Base-by-base conservation (phyloP, 2,329 filamentous ascomycete genomes). In the Chaetoscypha palmicola region DNA sequence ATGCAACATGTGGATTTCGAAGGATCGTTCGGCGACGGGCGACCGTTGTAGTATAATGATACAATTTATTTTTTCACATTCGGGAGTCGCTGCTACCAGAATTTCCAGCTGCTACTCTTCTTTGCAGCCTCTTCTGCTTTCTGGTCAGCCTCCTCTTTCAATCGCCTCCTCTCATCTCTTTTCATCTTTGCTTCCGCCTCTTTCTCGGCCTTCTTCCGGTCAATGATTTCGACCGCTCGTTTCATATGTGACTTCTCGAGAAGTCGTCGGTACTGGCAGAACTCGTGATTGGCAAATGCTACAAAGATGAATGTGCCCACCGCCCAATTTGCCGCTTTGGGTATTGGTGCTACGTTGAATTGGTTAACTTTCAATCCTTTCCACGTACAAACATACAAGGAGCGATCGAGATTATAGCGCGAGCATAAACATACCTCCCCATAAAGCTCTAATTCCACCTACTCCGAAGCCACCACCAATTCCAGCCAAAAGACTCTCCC, bases 201-300 rank as follows among this genome's bases (percentile, higher is more conserved):
- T 60, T 81, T 76, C 63, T 85, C 79, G 3, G 73, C 70, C 58
- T 86, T 81, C 64, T 89, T 81, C 56, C 77, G 72, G 59, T 84
- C 80, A 64, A 91, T 83, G 46, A 92, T 77, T 61, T 94, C 87
- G 43, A 94, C 83, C 3, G 86, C 86, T 52, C 88, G 73, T 63
- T 85, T 84, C 81, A 98, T 91, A 50, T 87, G 84, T 49, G 81
- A 78, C 56, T 82, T 77, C 66, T 97, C 91, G 48, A 83, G 73
- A 37, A 77, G 72, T 47, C 89, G 74, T 49, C 77, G 75, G 54
- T 81, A 81, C 59, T 89, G 81, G 67, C 91, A 97, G 59, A 84
- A 88, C 66, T 96, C 87, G 66, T 89, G 92, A 39, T 83, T 82
- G 22, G 74, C 73, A 36, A 84, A 70, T n/a, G 84, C 81, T 5